Evolutionary conservation across 1,139 yeast species (phyloP), one percentile per base, ranked within the genome.

Genomic region (Groenewaldozyma auringiensis): DNA sequence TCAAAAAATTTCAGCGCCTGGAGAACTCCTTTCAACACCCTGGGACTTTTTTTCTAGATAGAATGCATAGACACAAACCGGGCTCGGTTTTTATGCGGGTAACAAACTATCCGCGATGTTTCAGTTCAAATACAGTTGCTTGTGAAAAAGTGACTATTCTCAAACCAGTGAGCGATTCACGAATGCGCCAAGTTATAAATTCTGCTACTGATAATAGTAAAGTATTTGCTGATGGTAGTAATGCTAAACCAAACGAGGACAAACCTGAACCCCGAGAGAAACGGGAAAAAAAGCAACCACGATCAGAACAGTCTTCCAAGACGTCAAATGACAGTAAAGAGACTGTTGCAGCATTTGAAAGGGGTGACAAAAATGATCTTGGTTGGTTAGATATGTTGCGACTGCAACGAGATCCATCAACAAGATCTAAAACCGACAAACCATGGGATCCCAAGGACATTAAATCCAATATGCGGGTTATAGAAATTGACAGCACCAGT

Each of bases 401-500:
- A 20, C 38, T 35, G 4, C 38, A 35, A 18, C 4, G 38, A 17
- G 22, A 21, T 11, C 22, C 38, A 11, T 9, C 8, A 8, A 20
- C 21, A 16, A 35, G 25, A 20, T 17, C 38, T 18, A 14, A 20
- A 35, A 9, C 21, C 4, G 38, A 35, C 8, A 18, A 9, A 13
- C 38, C 38, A 17, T 8, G 11, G 6, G 29, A 25, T 25, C 21
- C 21, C 4, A 20, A 14, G 8, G 38, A 35, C 6, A 14, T 11
- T 20, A 18, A 35, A 4, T 9, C 6, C 13, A 18, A 32, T 33
- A 21, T 32, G 21, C 40, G 37, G 21, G 17, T 42, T 11, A 42
- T 48, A 1, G 52, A 47, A 25, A 21, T 51, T 14, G 33, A 32
- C 27, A 16, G 50, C 6, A 16, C 37, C 2, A 29, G 47, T 17